Conservation (phyloP, 257 asterid genomes). For the Nicotiana sylvestris region DNA sequence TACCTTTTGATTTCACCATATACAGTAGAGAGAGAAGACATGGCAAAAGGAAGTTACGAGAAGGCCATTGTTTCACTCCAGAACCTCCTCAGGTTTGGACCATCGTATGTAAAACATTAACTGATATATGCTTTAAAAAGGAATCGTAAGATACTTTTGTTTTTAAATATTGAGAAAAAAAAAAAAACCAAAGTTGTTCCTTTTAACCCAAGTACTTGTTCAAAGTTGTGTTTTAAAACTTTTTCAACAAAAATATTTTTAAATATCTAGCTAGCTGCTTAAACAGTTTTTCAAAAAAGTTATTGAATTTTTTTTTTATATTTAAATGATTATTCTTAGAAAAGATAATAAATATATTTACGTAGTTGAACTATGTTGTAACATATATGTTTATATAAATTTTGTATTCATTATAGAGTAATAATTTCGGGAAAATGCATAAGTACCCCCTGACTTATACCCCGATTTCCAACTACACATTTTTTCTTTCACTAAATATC, state of each 20-base stretch:
- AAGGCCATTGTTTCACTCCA: slow-evolving; percentile 70
- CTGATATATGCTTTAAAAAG: too few relatives aligned
- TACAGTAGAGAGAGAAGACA: slow-evolving; percentile 34
- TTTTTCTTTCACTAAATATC: too few relatives aligned
- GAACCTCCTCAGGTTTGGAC: slow-evolving; percentile 66
- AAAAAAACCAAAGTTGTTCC: neutral
- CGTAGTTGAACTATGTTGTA: too few relatives aligned
- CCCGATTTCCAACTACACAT: too few relatives aligned
- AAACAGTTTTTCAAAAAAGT: neutral
- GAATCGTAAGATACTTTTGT: neutral
- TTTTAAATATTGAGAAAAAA: neutral
- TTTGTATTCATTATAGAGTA: too few relatives aligned
- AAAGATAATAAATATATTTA: too few relatives aligned
- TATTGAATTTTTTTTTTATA: neutral
- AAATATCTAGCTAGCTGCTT: neutral
- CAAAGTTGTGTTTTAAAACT: neutral
- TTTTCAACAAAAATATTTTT: neutral
- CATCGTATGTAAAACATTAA: neutral
- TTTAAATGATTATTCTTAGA: neutral
- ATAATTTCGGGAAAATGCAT: too few relatives aligned
- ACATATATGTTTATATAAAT: too few relatives aligned
- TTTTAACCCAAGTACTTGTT: neutral
- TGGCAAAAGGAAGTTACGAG: slow-evolving; percentile 63
- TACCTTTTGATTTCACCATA: too few relatives aligned
- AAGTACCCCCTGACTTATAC: too few relatives aligned